Evolutionary conservation across 2,329 filamentous ascomycete species (phyloP).

Genomic region (Ascosphaera apis): DNA sequence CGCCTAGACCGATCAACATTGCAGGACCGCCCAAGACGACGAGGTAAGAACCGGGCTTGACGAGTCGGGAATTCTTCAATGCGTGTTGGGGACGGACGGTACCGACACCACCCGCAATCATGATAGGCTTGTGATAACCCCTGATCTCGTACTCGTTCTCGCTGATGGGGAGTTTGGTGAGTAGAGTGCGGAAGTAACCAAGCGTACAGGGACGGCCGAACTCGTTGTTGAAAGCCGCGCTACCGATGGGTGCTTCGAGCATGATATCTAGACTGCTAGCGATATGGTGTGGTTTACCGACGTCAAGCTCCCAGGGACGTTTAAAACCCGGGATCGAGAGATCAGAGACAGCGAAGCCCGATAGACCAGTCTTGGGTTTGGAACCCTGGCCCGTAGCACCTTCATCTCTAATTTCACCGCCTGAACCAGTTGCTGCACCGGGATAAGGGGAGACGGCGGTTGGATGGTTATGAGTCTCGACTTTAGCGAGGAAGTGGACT

Average conservation of each 20-base stretch:
- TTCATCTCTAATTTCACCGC: conserved; percentile 88
- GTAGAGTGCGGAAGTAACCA: conserved; percentile 78
- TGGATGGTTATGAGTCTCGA: conserved; percentile 95
- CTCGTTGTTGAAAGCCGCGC: conserved; percentile 91
- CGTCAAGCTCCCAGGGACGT: conserved; percentile 75
- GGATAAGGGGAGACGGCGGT: conserved; percentile 87
- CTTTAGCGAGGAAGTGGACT: conserved; percentile 75
- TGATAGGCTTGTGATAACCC: conserved; percentile 95
- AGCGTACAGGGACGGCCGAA: conserved; percentile 77
- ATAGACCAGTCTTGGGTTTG: conserved; percentile 72
- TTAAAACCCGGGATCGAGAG: conserved; percentile 64
- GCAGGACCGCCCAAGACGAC: conserved; percentile 88
- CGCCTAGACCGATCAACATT: conserved; percentile 92
- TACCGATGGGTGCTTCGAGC: conserved; percentile 88
- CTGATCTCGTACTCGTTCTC: conserved; percentile 46
- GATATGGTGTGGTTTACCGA: conserved; percentile 77
- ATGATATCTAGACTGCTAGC: conserved; percentile 92
- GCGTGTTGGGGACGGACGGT: conserved; percentile 81
- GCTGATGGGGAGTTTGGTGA: conserved; percentile 41
- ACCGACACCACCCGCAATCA: conserved; percentile 90
- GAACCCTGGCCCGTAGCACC: conserved; percentile 85
- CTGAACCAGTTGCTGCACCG: conserved; percentile 82
- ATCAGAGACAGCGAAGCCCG: conserved; percentile 89
- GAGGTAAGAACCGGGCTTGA: conserved; percentile 69
- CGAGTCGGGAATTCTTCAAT: conserved; percentile 56